Percentiles rank a stretch among this genome's conserved stretches.
Conservation (phyloP, 1,284 basidiomycete genomes). For the Puccinia horiana region DNA sequence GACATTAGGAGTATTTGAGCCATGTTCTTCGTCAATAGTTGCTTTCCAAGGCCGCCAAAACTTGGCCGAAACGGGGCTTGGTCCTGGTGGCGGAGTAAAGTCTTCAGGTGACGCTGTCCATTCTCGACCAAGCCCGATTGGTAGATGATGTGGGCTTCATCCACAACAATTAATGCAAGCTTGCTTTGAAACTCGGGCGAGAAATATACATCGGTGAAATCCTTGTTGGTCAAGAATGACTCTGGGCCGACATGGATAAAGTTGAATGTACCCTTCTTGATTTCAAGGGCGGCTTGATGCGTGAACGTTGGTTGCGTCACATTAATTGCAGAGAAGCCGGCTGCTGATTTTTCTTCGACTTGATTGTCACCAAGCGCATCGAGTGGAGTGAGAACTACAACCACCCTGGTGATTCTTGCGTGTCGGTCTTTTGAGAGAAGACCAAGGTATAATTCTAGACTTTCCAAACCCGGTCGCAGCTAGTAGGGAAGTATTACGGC, state of each 20-base stretch:
- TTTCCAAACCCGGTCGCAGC: neutral
- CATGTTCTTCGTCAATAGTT: neutral
- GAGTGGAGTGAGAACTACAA: slow-evolving; percentile 5
- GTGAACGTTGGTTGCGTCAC: neutral
- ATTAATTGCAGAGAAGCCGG: neutral
- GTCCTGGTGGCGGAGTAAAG: too few species aligned
- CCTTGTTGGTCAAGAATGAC: neutral
- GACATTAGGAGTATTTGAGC: neutral
- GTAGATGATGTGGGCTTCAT: slow-evolving; percentile 13
- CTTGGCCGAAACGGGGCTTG: too few species aligned
- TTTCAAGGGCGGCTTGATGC: neutral
- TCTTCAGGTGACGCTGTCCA: too few species aligned
- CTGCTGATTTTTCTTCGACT: neutral
- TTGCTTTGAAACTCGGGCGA: neutral
- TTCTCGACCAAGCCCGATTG: neutral
- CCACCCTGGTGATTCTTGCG: neutral
- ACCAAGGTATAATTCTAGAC: neutral
- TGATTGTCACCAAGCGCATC: neutral
- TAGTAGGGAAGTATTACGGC: too few species aligned
- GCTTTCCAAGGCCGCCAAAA: too few species aligned
- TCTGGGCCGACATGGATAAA: neutral
- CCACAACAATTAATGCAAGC: slow-evolving; percentile 1
- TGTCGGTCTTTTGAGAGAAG: neutral
- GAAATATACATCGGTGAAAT: neutral
- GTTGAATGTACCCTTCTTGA: neutral